Evolutionary conservation across 305 asterid species (phyloP).

Genomic region (Fraxinus velutina): DNA sequence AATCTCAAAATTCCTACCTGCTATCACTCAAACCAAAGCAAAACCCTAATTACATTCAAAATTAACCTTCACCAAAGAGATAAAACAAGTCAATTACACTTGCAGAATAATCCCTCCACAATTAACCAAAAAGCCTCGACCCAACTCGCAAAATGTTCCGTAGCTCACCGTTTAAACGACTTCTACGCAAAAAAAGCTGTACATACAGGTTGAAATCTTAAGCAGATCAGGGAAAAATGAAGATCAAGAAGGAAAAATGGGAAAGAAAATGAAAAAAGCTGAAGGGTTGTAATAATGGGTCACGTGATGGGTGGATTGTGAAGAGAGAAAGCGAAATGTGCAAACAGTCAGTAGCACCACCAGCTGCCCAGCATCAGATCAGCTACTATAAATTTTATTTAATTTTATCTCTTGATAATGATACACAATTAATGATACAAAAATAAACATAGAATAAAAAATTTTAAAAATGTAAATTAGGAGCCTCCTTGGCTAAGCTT

Average conservation of each 20-base stretch:
- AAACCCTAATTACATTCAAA: slow-evolving; percentile 15
- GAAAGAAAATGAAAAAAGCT: slow-evolving; percentile 18
- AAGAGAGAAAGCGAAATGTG: slow-evolving; percentile 65
- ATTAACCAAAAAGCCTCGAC: slow-evolving; percentile 17
- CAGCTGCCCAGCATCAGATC: slow-evolving; percentile 32
- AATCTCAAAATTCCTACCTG: neutral
- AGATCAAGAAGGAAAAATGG: slow-evolving; percentile 29
- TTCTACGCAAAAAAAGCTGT: slow-evolving; percentile 8
- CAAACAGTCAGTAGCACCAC: slow-evolving; percentile 40
- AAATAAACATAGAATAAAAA: neutral
- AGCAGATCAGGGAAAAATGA: slow-evolving; percentile 40
- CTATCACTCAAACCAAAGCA: slow-evolving; percentile 5
- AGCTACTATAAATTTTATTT: slow-evolving; percentile 12
- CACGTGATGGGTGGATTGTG: slow-evolving; percentile 74
- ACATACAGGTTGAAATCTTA: slow-evolving; percentile 32
- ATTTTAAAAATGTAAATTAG: neutral
- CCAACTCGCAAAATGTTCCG: neutral
- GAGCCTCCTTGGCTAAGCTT: neutral
- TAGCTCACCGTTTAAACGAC: slow-evolving; percentile 19
- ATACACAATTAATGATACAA: neutral
- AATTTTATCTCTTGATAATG: neutral
- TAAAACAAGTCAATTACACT: slow-evolving; percentile 24
- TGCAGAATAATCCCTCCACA: slow-evolving; percentile 21
- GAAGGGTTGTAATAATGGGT: slow-evolving; percentile 40
- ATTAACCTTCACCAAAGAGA: slow-evolving; percentile 26